Evolutionary conservation across 1,139 yeast species (phyloP), one percentile per base, ranked within the genome.

Genomic region (Geotrichum phurueaensis): DNA sequence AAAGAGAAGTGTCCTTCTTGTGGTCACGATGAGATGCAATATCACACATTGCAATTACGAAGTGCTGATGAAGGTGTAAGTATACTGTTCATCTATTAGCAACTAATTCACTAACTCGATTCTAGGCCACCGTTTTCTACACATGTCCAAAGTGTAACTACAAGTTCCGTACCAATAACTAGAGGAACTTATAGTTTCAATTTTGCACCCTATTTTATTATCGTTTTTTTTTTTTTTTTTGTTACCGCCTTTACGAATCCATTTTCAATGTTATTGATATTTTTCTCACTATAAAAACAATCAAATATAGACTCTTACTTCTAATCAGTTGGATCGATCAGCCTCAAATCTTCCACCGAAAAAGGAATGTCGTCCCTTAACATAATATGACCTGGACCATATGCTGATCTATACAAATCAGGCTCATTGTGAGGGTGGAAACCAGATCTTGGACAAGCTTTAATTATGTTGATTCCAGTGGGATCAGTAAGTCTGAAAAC

Each of bases 1-100:
- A 88, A 91, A 74, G 99, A 94, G 74, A 91, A 88, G 72, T 94
- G 99, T 80, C 98, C 98, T 25, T 86, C 91, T 75, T 94, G 99
- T 83, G 97, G 96, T 57, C 84, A 92, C 75, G 97, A 94, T 70
- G 97, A 94, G 76, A 95, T 95, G 99, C 94, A 87, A 73, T 94
- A 94, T 75, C 97, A 94, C 72, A 94, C 99, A 10, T 79, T 94
- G 69, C 99, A 94, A 76, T 82, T 94, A 68, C 84, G 99, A 78
- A 89, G 96, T 59, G 99, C 99, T 2, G 99, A 94, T 81, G 99
- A 94, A 81, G 99, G 99, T 80, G 79, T 77, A 53, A 74, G 78
- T 39, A 72, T 70, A 25, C 20, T 39, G 43, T 50, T 48, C 25
- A 13, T 27, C 29, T 27, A 9, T 10, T 13, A 7, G 15, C 45